These are phyloP conservation scores for Amaranthus hypochondriacus DNA, from an alignment of 148 eudicot genomes.

Conservation along the genomic window DNA sequence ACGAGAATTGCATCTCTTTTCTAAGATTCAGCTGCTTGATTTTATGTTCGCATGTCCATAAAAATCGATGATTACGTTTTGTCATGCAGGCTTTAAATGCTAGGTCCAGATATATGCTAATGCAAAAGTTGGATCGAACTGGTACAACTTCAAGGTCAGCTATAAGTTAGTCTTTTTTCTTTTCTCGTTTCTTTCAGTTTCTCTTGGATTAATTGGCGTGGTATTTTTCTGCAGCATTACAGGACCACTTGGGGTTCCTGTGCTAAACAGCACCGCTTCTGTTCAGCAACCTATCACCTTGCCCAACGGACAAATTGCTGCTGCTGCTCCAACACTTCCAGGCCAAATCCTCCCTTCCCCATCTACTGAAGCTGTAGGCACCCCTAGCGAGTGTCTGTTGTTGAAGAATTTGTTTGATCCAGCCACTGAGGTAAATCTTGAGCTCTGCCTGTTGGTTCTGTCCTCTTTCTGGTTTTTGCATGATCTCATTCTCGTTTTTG, in stretches of 20 bases:
- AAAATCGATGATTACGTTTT: constrained; percentile 13
- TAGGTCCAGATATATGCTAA: constrained; percentile 87
- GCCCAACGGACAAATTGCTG: constrained; percentile 46
- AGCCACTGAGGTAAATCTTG: constrained; percentile 62
- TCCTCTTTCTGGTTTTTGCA: not conserved
- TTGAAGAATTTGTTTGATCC: constrained; percentile 98
- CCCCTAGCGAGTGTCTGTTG: constrained; percentile 80
- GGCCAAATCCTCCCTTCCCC: constrained; percentile 45
- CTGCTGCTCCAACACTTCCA: constrained; percentile 50
- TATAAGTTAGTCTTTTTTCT: not conserved
- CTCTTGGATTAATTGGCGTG: not conserved
- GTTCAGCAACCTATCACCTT: constrained; percentile 46
- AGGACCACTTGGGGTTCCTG: constrained; percentile 65
- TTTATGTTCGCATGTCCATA: not conserved
- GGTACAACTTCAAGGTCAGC: constrained; percentile 82
- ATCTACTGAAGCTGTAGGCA: constrained; percentile 70
- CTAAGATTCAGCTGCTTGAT: too few relatives aligned
- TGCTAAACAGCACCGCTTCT: constrained; percentile 57
- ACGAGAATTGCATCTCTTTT: not conserved
- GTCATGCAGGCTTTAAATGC: constrained; percentile 77
- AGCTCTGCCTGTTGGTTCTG: not conserved
- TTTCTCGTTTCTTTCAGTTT: not conserved
- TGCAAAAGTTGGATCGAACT: constrained; percentile 87
- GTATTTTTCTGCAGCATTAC: constrained; percentile 42
- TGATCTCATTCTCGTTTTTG: constrained; percentile 11